Conservation (phyloP, 306 rosid genomes). For the Canavalia ensiformis region DNA sequence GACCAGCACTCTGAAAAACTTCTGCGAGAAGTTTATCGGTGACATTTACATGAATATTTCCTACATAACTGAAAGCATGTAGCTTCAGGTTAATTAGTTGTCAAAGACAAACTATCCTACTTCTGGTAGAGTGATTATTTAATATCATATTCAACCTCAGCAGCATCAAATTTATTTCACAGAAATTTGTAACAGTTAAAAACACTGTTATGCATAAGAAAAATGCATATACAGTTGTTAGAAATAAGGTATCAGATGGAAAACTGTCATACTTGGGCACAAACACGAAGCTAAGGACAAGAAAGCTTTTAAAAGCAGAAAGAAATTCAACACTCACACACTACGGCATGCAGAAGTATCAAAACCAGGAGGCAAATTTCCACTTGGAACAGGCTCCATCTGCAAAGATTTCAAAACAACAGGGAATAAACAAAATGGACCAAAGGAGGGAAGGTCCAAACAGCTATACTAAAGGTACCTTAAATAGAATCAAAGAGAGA, state of each 20-base stretch:
- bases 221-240: neutral
- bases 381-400: slow-evolving; percentile 76
- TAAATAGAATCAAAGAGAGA: neutral
- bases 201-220: slow-evolving; percentile 31
- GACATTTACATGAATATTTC: slow-evolving; percentile 73
- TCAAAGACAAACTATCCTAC: slow-evolving; percentile 29
- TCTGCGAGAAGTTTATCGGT: slow-evolving; percentile 70
- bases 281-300: slow-evolving; percentile 22
- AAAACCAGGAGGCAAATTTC: slow-evolving; percentile 76
- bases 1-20: slow-evolving; percentile 74
- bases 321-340: slow-evolving; percentile 60
- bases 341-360: slow-evolving; percentile 67
- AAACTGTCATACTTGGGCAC: neutral
- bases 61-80: slow-evolving; percentile 65
- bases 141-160: slow-evolving; percentile 33
- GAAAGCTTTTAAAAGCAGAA: slow-evolving; percentile 24
- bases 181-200: slow-evolving; percentile 30
- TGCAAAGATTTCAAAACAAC: slow-evolving; percentile 45
- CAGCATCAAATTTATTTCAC: slow-evolving; percentile 29
- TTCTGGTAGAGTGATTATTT: slow-evolving; percentile 13
- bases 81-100: slow-evolving; percentile 41
- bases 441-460: slow-evolving; percentile 30
- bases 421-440: slow-evolving; percentile 40
- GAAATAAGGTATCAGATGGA: slow-evolving; percentile 21
- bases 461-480: slow-evolving; percentile 24